Evolutionary conservation across 2,329 filamentous ascomycete genomes (phyloP), one percentile per base, ranked within the genome.

Genomic region (Venturia asperata): DNA sequence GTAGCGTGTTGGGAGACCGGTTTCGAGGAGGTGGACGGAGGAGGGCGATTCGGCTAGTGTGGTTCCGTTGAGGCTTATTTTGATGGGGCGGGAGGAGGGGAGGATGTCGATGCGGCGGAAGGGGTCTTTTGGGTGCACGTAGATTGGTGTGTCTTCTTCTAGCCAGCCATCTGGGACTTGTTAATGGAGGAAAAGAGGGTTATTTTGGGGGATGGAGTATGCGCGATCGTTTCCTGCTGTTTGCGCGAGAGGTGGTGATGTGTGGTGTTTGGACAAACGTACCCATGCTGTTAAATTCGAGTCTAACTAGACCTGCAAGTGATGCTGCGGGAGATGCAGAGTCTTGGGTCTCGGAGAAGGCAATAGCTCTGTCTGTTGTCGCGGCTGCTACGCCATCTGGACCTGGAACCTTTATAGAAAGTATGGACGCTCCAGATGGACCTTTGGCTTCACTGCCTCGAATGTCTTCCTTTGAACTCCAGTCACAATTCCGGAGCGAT

Each of bases 91-190:
- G 1, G 78, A 76, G 0, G 85, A 87, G 1, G 77, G 76, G 5
- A 89, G 72, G 34, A 85, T 81, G 65, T 88, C 86, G 67, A 89
- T 77, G 15, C 87, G 81, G 68, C 86, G 87, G 75, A 83, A 88
- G 0, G 86, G 87, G 64, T 89, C 86, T 68, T 87, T 88, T 0
- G 86, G 86, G 66, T 89, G 87, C 3, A 84, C 79, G 69, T 81
- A 81, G 64, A 88, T 82, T 1, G 80, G 81, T 0, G 77, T 75
- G 62, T 87, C 84, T 74, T 88, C 86, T 70, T 87, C 85, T 68
- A 80, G 80, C 80, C 80, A 83, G 60, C 76, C 71, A 49, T 80
- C 52, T 58, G 30, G 5, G 15, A 30, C 34, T 13, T 30, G 49
- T 55, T 37, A 19, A 58, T 30, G 19, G 10, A 13, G 17, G 24